Evolutionary conservation across 352 stramenopile species (phyloP), one percentile per base, ranked within the genome.

Genomic region (Globisporangium paroecandrum): DNA sequence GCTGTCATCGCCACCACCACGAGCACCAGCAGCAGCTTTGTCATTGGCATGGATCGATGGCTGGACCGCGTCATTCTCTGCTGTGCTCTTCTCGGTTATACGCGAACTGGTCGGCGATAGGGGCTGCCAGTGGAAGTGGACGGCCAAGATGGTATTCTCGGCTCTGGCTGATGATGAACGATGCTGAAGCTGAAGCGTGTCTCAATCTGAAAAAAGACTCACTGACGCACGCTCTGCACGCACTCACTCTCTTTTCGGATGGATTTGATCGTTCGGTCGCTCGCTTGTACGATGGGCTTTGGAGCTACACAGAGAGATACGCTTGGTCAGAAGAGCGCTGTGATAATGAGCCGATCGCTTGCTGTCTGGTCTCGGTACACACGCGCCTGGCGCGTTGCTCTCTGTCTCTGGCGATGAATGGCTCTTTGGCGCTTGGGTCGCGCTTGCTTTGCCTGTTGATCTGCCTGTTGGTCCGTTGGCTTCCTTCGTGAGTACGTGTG

Each of bases 351-450:
- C 12, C 15, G 38, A 46, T 20, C 38, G 13, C 15, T 41, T 22
- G 15, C 27, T 2, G 27, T 15, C 27, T 13, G n/a, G 18, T 36
- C 54, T 43, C 13, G 54, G 54, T 29, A 29, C 49, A 55, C 47
- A 20, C 49, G 20, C 18, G 53, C 22, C 46, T n/a, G 13, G 43
- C 43, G 43, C 46, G 29, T 15, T 15, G 29, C 29, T 56, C 49
- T 56, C n/a, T 56, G 49, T 56, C 49, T 25, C 49, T 56, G 49
- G 4, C n/a, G n/a, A 56, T n/a, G 49, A 56, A 56, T 56, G 49
- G 49, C 49, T 56, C 49, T 56, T 56, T 56, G n/a, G n/a, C 20
- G 8, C 8, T 56, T 18, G 38, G 13, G 46, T 53, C 20, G 47
- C n/a, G 7, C 47, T 18, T 43, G 7, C 47, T n/a, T 49, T 49